Conservation (phyloP, 768 basidiomycete genomes). For the Mycena amicta region DNA sequence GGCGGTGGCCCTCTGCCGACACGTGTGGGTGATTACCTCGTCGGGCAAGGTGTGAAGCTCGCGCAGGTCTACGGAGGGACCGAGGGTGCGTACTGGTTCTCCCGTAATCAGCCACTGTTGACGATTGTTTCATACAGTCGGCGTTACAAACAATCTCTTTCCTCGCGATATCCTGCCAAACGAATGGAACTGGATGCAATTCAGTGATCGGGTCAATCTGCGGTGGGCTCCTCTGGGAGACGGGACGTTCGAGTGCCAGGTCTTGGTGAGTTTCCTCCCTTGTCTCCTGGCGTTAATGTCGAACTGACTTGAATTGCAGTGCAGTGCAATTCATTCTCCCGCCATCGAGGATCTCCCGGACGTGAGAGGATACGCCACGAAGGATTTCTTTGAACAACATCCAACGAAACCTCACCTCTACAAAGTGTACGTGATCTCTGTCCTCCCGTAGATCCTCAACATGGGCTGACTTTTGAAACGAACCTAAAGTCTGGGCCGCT, state of each 20-base stretch:
- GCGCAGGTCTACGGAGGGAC: constrained; percentile 39
- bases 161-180: constrained; percentile 23
- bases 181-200: constrained; percentile 33
- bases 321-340: constrained; percentile 26
- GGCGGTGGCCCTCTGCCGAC: constrained; percentile 39
- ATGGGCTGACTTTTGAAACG: neutral
- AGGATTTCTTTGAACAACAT: constrained; percentile 32
- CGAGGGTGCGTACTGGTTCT: constrained; percentile 29
- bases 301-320: constrained; percentile 26
- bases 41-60: constrained; percentile 34
- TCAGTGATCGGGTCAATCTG: constrained; percentile 27
- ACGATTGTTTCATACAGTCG: neutral
- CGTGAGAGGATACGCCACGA: constrained; percentile 28
- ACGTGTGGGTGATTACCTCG: constrained; percentile 36
- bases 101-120: neutral
- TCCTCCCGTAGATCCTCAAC: neutral
- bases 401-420: constrained; percentile 31
- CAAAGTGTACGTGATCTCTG: constrained; percentile 24
- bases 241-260: constrained; percentile 39
- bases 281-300: neutral
- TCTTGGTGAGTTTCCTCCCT: constrained; percentile 30
- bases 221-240: constrained; percentile 40
- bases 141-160: constrained; percentile 24
- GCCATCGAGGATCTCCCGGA: constrained; percentile 34
- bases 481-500: constrained; percentile 26